These are phyloP conservation scores for Thraustotheca clavata DNA, from an alignment of 352 stramenopile species.

Conservation along the genomic window DNA sequence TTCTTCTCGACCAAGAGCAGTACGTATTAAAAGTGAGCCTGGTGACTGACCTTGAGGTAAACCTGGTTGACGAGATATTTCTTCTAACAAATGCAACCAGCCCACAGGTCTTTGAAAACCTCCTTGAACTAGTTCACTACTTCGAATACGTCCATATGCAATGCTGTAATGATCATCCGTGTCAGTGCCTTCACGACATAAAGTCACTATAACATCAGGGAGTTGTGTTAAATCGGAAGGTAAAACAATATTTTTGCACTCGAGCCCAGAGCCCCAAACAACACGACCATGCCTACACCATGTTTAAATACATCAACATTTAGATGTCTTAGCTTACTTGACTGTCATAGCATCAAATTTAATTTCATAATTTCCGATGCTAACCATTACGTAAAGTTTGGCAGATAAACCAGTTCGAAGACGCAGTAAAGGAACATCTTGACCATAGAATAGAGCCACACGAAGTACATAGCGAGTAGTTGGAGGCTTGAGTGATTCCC, in stretches of 20 bases:
- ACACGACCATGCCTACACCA: conserved; percentile 19
- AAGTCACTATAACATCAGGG: conserved; percentile 54
- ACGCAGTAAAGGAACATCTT: conserved; percentile 34
- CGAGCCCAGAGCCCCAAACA: background rate
- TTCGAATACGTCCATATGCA: conserved; percentile 39
- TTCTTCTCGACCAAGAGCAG: conserved; percentile 64
- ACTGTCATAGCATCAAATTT: conserved; percentile 47
- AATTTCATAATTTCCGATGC: conserved; percentile 37
- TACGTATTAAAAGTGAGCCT: conserved; percentile 39
- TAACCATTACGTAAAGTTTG: conserved; percentile 29
- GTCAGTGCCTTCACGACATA: conserved; percentile 40
- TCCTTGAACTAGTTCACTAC: conserved; percentile 32
- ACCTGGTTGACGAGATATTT: conserved; percentile 49
- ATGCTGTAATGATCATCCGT: conserved; percentile 54
- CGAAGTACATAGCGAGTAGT: conserved; percentile 39
- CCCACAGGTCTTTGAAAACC: conserved; percentile 38
- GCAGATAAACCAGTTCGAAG: conserved; percentile 7
- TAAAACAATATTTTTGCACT: conserved; percentile 31
- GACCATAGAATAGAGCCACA: conserved; percentile 48
- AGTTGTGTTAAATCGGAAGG: conserved; percentile 60
- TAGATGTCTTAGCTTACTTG: conserved; percentile 41
- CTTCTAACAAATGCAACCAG: conserved; percentile 54
- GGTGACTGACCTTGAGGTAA: conserved; percentile 45
- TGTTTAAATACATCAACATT: conserved; percentile 39
- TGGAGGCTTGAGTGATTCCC: conserved; percentile 28